Percentiles rank a stretch among this genome's conserved stretches.
Evolutionary conservation across 805 yeast genomes (phyloP).

Genomic region (Ogataea pilisensis): DNA sequence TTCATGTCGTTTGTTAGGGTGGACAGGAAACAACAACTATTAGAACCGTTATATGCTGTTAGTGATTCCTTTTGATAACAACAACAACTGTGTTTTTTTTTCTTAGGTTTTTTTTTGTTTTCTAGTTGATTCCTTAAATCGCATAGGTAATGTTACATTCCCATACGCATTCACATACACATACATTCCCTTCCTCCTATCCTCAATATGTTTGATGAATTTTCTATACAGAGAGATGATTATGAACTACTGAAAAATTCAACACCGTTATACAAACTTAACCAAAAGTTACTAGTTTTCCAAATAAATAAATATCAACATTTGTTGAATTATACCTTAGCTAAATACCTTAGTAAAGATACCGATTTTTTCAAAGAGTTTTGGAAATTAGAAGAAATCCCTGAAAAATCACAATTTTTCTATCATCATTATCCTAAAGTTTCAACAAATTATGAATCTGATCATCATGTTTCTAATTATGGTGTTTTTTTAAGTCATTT

Average conservation of each 20-base stretch:
- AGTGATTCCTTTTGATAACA: no score
- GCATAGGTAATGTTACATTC: no score
- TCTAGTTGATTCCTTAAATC: no score
- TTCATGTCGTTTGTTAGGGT: no score
- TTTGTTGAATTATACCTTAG: slow-evolving; percentile 10
- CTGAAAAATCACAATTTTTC: slow-evolving; percentile 26
- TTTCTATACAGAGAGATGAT: slow-evolving; percentile 23
- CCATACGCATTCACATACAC: no score
- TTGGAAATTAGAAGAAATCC: slow-evolving; percentile 28
- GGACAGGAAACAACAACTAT: no score
- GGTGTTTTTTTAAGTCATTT: slow-evolving; percentile 28
- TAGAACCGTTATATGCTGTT: no score
- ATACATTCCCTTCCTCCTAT: no score
- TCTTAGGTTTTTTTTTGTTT: no score
- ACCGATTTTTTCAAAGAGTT: slow-evolving; percentile 24
- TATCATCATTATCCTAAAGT: slow-evolving; percentile 32
- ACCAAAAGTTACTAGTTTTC: background rate
- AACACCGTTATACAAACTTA: slow-evolving; percentile 7
- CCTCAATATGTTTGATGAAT: slow-evolving; percentile 19
- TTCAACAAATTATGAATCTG: slow-evolving; percentile 29
- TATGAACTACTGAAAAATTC: slow-evolving; percentile 8
- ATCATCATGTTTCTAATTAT: slow-evolving; percentile 28
- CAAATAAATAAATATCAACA: slow-evolving; percentile 6
- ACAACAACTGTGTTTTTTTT: no score
- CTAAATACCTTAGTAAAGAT: slow-evolving; percentile 23